These are phyloP conservation scores for Boeremia exigua DNA, from an alignment of 2,329 filamentous ascomycete genomes.

Conservation along the genomic window DNA sequence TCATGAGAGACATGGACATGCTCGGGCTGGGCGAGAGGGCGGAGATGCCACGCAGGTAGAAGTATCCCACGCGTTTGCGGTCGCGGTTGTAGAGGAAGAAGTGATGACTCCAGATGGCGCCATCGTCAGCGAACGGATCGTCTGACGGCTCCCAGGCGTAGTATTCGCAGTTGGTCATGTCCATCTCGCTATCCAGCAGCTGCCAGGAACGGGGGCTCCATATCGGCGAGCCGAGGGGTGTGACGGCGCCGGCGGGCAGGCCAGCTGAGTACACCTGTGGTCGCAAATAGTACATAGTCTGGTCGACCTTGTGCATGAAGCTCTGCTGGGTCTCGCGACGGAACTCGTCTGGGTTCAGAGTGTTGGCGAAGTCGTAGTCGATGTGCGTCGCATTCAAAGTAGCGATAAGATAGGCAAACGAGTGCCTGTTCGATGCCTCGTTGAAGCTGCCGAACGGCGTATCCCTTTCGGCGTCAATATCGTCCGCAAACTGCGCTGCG, in stretches of 20 bases:
- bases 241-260: slow-evolving; percentile 55
- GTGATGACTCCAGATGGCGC: slow-evolving; percentile 91
- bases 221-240: slow-evolving; percentile 60
- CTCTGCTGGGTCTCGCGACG: slow-evolving; percentile 79
- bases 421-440: slow-evolving; percentile 85
- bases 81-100: slow-evolving; percentile 98
- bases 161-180: slow-evolving; percentile 82
- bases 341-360: slow-evolving; percentile 88
- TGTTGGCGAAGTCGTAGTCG: slow-evolving; percentile 96
- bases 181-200: slow-evolving; percentile 93
- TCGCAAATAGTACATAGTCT: slow-evolving; percentile 81
- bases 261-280: slow-evolving; percentile 59
- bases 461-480: slow-evolving; percentile 78
- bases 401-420: slow-evolving; percentile 94
- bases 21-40: slow-evolving; percentile 71
- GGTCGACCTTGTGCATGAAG: slow-evolving; percentile 88
- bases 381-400: slow-evolving; percentile 95
- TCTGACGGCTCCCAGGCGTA: slow-evolving; percentile 90
- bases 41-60: slow-evolving; percentile 89
- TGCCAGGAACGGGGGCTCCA: slow-evolving; percentile 95
- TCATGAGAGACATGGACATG: slow-evolving; percentile 43
- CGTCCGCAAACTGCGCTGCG: slow-evolving; percentile 69
- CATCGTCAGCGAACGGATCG: slow-evolving; percentile 90
- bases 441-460: slow-evolving; percentile 92
- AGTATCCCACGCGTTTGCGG: slow-evolving; percentile 89